These are phyloP conservation scores for Geranium incanum DNA, from an alignment of 441 rosid genomes.

Conservation along the genomic window DNA sequence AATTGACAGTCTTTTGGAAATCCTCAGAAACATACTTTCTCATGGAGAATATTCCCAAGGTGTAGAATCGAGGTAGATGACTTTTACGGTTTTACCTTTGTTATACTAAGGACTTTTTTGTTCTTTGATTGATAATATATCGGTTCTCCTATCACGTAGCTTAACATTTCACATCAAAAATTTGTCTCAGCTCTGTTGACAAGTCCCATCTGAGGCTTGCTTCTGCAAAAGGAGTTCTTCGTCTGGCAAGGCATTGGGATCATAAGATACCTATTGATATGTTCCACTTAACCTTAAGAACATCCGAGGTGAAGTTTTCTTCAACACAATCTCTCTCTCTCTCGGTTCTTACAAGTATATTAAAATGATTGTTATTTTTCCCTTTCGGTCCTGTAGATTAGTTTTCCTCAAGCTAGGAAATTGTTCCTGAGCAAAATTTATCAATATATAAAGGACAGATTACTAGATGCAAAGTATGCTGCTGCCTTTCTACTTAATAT, in stretches of 20 bases:
- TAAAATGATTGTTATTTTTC: slow-evolving; percentile 14
- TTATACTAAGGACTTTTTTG: neutral
- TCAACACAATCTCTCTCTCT: slow-evolving; percentile 12
- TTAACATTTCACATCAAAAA: slow-evolving; percentile 21
- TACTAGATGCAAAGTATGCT: slow-evolving; percentile 83
- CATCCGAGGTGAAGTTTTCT: slow-evolving; percentile 53
- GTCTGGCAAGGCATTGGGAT: slow-evolving; percentile 86
- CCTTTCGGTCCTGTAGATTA: slow-evolving; percentile 40
- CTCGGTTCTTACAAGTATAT: neutral
- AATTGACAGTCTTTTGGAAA: slow-evolving; percentile 60
- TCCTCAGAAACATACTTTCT: slow-evolving; percentile 57
- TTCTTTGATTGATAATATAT: slow-evolving; percentile 13
- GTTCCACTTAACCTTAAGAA: slow-evolving; percentile 65
- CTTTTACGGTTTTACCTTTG: neutral
- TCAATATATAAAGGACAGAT: slow-evolving; percentile 84
- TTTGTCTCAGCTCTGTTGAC: slow-evolving; percentile 68
- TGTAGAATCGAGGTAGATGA: slow-evolving; percentile 65
- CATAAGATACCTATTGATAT: slow-evolving; percentile 76
- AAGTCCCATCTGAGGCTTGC: slow-evolving; percentile 92
- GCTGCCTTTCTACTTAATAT: slow-evolving; percentile 65
- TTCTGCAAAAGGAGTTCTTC: slow-evolving; percentile 92
- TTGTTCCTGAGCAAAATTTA: slow-evolving; percentile 74
- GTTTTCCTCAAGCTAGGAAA: slow-evolving; percentile 74
- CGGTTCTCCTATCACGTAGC: slow-evolving; percentile 17
- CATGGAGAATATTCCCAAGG: slow-evolving; percentile 80